Conservation (phyloP, 2,329 filamentous ascomycete species). For the Colletotrichum magnum region DNA sequence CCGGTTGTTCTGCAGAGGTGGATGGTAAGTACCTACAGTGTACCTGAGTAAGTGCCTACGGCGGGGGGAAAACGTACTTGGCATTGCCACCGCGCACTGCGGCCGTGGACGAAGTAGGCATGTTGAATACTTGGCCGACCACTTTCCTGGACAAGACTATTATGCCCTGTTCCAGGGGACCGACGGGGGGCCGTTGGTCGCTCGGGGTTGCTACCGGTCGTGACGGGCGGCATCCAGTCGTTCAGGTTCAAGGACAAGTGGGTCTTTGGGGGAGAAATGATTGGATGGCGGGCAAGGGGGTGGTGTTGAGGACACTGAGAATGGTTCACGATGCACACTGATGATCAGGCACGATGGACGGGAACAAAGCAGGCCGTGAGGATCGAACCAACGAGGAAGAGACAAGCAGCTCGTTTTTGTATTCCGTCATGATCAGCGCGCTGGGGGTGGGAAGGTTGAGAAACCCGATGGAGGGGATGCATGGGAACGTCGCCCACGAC, state of each 20-base stretch:
- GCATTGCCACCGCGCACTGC: constrained; percentile 4
- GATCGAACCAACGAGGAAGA: constrained; percentile 12
- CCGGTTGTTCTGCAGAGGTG: not conserved
- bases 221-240: constrained; percentile 1
- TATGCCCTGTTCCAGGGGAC: not conserved
- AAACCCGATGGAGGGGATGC: not conserved
- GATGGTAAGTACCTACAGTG: too few relatives aligned
- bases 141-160: not conserved
- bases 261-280: not conserved
- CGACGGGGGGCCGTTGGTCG: not conserved
- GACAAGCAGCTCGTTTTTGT: not conserved
- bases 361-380: not conserved
- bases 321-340: not conserved
- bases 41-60: too few relatives aligned
- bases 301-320: not conserved
- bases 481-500: not conserved
- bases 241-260: constrained; percentile 2
- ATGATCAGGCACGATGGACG: constrained; percentile 16
- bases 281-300: not conserved
- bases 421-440: not conserved
- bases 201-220: not conserved
- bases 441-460: not conserved
- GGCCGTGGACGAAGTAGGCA: constrained; percentile 28
- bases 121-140: not conserved
- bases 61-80: not conserved